Evolutionary conservation across 2,329 filamentous ascomycete genomes (phyloP), one percentile per base, ranked within the genome.

Genomic region (Aspergillus sp.): DNA sequence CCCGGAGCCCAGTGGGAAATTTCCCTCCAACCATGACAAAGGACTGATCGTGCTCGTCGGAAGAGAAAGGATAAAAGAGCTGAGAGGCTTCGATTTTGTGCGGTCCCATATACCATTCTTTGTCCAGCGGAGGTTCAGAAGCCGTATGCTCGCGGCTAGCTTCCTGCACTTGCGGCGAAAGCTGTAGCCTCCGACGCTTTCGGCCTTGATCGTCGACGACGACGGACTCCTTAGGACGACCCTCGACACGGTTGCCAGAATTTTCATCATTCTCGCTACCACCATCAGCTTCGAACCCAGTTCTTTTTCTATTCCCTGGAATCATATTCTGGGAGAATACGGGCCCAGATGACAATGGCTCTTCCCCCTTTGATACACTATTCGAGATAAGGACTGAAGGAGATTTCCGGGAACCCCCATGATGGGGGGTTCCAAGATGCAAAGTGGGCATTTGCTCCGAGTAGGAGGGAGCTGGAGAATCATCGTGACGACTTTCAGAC

Each of bases 1-100:
- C 40, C 8, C 56, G 55, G 43, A 60, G 52, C 26, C 57, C 64
- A 40, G 44, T 47, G 30, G 63, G 57, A 38, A 52, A 43, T 29
- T 50, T 48, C 4, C 57, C 52, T 8, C 54, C 47, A n/a, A 55
- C 39, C 7, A 64, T 42, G 19, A 55, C 46, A 48, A 60, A 62
- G 44, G 47, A 49, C 7, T 60, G 56, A n/a, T 60, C 54, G 8
- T 59, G 49, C 29, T 64, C 59, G 27, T 53, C 52, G 29, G 54
- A 33, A 5, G 65, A 46, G 42, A 62, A 54, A 47, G 65, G 49
- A 47, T 74, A 75, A 54, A 75, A 75, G 4, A 75, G 47, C 42
- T 68, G 59, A 42, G 70, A 62, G 4, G 68, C 56, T 27, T 59
- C 52, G n/a, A 72, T 47, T 29, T 61, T 63, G n/a, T 58, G 46